These are phyloP conservation scores for Zoysia matrella DNA, from an alignment of 202 grass and related monocot species.

Conservation along the genomic window DNA sequence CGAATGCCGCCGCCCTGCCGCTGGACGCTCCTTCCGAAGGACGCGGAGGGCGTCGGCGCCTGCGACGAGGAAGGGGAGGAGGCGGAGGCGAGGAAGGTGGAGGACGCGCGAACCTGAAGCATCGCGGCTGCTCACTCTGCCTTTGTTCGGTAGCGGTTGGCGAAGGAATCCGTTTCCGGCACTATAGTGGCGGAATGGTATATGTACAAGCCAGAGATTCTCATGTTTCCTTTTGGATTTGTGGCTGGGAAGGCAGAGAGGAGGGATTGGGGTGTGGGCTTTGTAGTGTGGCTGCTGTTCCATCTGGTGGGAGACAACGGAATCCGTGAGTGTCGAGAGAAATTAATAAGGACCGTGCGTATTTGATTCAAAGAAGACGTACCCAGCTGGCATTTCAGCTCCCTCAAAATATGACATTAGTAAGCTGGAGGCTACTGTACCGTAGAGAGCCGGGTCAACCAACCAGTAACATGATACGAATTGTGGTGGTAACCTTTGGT, in stretches of 20 bases:
- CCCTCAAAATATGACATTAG: background rate
- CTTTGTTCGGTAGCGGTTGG: slow-evolving; percentile 20
- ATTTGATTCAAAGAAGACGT: background rate
- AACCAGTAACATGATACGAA: background rate
- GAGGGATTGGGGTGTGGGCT: slow-evolving; percentile 45
- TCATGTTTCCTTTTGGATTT: background rate
- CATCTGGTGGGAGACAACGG: background rate
- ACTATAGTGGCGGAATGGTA: background rate
- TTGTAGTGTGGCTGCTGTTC: slow-evolving; percentile 39
- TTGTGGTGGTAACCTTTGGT: background rate
- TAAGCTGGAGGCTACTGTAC: background rate
- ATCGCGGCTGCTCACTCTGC: slow-evolving; percentile 30
- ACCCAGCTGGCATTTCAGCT: background rate
- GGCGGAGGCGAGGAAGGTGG: slow-evolving; percentile 47
- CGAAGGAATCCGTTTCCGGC: too few relatives aligned
- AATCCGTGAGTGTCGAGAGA: background rate
- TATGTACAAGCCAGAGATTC: slow-evolving; percentile 12
- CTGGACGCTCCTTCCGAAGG: slow-evolving; percentile 20
- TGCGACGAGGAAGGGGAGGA: slow-evolving; percentile 46
- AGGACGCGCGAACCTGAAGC: slow-evolving; percentile 60
- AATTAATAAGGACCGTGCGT: background rate
- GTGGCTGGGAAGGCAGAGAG: slow-evolving; percentile 41
- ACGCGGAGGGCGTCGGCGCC: slow-evolving; percentile 35
- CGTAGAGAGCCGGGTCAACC: background rate
- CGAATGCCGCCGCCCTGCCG: background rate